Evolutionary conservation across 176 grass and related monocot genomes (phyloP).

Genomic region (Rhynchospora tenuis): DNA sequence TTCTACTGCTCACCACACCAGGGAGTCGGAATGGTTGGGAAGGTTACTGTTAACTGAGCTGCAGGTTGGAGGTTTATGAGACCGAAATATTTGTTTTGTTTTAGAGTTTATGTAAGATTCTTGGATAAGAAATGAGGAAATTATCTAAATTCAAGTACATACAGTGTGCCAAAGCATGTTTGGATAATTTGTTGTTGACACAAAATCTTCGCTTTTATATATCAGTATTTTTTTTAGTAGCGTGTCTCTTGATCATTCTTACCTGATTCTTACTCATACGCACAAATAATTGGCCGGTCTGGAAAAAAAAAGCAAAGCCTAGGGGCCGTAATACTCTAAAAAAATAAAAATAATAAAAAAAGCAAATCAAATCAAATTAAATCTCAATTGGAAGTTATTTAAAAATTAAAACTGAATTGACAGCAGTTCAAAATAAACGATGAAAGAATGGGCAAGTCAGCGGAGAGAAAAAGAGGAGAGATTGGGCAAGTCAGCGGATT

Average conservation of each 20-base stretch:
- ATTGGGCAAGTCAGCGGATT: no score
- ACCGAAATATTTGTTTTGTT: background rate
- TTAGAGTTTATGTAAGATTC: constrained; percentile 2
- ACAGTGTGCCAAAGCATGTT: background rate
- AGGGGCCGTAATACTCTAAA: no score
- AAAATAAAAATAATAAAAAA: no score
- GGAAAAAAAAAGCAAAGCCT: no score
- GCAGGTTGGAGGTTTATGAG: background rate
- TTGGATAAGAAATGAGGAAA: constrained; percentile 20
- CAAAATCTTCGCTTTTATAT: background rate
- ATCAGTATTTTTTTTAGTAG: background rate
- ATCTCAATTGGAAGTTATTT: no score
- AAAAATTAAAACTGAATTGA: no score
- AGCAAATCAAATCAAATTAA: no score
- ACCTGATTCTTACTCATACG: no score
- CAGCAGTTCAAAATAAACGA: no score
- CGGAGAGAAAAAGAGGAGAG: no score
- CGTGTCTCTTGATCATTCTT: background rate
- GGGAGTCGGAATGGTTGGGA: constrained; percentile 77
- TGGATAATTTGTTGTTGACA: background rate
- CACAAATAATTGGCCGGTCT: no score
- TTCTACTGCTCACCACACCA: constrained; percentile 94
- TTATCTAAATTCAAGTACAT: background rate
- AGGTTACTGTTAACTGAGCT: constrained; percentile 79
- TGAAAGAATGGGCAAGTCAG: no score